These are phyloP conservation scores for Boletus vermiculosoides DNA, from an alignment of 768 basidiomycete species.

Conservation along the genomic window DNA sequence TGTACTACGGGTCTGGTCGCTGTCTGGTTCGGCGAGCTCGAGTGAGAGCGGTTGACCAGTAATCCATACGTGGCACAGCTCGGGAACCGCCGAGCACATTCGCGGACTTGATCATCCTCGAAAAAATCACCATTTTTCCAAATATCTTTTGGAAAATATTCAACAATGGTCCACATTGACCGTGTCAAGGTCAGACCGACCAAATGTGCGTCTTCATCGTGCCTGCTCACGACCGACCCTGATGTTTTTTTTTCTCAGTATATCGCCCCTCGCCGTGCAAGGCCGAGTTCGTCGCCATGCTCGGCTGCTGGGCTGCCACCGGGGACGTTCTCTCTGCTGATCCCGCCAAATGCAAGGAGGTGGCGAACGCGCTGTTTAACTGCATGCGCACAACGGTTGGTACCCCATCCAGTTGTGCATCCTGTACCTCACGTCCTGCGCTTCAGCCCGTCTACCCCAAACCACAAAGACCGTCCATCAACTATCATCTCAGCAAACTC, in stretches of 20 bases:
- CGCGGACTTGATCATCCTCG: constrained; percentile 8
- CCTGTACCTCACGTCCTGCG: constrained; percentile 1
- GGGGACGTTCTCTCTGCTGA: constrained; percentile 55
- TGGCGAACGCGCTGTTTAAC: constrained; percentile 61
- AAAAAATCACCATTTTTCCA: not conserved
- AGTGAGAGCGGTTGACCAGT: not conserved
- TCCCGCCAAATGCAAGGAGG: constrained; percentile 49
- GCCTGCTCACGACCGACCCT: not conserved
- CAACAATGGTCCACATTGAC: constrained; percentile 65
- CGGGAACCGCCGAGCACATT: constrained; percentile 16
- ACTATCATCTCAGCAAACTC: constrained; percentile 84
- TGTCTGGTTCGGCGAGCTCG: not conserved
- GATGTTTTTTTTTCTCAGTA: not conserved
- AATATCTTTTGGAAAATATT: too few relatives aligned
- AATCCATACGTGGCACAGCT: constrained; percentile 6
- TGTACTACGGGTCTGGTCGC: not conserved
- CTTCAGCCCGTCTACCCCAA: constrained; percentile 66
- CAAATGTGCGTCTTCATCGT: constrained; percentile 51
- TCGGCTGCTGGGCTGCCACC: constrained; percentile 83
- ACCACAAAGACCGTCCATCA: constrained; percentile 73
- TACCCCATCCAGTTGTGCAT: constrained; percentile 13
- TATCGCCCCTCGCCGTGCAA: constrained; percentile 19
- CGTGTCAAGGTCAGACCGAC: constrained; percentile 78
- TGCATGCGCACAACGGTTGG: constrained; percentile 88
- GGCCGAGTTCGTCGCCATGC: constrained; percentile 70